phyloP scores from a whole-genome alignment of 1,284 basidiomycete species.

The Hortiboletus rubellus region DNA sequence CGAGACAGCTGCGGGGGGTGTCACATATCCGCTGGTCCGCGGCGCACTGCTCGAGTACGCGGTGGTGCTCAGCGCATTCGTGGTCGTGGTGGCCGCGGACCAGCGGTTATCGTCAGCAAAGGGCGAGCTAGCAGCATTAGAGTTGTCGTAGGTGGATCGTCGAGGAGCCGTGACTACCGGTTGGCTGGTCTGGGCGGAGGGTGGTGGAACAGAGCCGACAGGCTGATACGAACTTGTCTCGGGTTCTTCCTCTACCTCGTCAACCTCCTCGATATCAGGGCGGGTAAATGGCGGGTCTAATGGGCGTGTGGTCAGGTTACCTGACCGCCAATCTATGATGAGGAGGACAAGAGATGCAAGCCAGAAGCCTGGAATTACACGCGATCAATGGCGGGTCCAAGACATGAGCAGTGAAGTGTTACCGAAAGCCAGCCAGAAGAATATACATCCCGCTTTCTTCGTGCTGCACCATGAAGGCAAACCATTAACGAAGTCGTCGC shows the following conservation, averaged over 20 bases:
- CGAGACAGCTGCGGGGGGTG: constrained; percentile 35
- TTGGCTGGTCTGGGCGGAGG: constrained; percentile 17
- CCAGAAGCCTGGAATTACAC: constrained; percentile 57
- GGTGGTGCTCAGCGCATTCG: constrained; percentile 37
- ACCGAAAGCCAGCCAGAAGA: constrained; percentile 86
- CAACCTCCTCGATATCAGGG: constrained; percentile 45
- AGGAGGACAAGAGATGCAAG: constrained; percentile 59
- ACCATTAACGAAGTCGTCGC: constrained; percentile 66
- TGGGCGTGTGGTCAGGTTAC: constrained; percentile 50
- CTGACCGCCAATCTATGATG: constrained; percentile 71
- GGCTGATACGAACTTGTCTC: constrained; percentile 49
- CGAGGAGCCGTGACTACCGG: constrained; percentile 28
- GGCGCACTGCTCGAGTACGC: constrained; percentile 33
- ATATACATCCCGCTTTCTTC: constrained; percentile 83
- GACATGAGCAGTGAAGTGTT: constrained; percentile 12
- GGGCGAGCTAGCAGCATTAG: constrained; percentile 44
- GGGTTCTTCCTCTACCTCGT: constrained; percentile 46
- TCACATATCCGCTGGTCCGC: constrained; percentile 30
- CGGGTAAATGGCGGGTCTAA: constrained; percentile 71
- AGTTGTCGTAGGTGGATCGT: constrained; percentile 39
- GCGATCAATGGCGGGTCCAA: background rate
- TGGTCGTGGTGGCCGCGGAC: constrained; percentile 35
- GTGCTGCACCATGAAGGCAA: constrained; percentile 83
- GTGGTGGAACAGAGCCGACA: constrained; percentile 23
- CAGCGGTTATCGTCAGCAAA: constrained; percentile 57